phyloP scores from a whole-genome alignment of 2,329 filamentous ascomycete genomes.

The Microsporum ferrugineum region DNA sequence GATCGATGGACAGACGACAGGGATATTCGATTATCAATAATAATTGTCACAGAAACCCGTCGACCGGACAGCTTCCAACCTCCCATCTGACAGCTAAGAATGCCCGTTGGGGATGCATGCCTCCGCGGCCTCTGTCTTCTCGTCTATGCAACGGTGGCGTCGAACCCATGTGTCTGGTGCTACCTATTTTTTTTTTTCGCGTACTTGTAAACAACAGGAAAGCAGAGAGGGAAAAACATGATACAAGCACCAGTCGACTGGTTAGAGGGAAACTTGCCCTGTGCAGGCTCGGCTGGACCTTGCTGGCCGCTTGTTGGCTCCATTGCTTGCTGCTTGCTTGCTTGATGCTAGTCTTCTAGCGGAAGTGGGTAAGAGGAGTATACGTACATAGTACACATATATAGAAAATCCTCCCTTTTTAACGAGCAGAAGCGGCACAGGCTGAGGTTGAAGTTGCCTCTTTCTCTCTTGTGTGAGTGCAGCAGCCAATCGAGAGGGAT shows the following conservation, averaged over 20 bases:
- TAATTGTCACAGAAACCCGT: background rate
- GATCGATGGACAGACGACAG: background rate
- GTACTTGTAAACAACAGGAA: background rate
- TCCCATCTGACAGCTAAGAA: background rate
- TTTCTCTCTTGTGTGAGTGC: background rate
- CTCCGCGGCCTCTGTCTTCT: background rate
- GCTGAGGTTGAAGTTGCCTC: background rate
- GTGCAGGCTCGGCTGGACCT: background rate
- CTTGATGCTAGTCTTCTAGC: background rate
- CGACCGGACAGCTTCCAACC: background rate
- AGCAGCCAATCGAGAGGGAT: background rate
- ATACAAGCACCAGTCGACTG: background rate
- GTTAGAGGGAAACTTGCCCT: background rate
- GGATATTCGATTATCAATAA: conserved; percentile 1
- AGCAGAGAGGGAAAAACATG: background rate
- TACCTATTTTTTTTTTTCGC: background rate
- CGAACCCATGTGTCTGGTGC: conserved; percentile 1
- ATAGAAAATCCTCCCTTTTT: background rate
- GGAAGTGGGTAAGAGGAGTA: background rate
- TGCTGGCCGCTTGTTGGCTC: background rate
- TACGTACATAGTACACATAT: background rate
- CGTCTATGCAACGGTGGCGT: background rate
- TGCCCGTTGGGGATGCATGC: background rate
- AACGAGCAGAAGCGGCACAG: background rate
- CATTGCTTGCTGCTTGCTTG: background rate